Conservation (phyloP, 23 red algal species). For the Gracilaria vermiculophylla region DNA sequence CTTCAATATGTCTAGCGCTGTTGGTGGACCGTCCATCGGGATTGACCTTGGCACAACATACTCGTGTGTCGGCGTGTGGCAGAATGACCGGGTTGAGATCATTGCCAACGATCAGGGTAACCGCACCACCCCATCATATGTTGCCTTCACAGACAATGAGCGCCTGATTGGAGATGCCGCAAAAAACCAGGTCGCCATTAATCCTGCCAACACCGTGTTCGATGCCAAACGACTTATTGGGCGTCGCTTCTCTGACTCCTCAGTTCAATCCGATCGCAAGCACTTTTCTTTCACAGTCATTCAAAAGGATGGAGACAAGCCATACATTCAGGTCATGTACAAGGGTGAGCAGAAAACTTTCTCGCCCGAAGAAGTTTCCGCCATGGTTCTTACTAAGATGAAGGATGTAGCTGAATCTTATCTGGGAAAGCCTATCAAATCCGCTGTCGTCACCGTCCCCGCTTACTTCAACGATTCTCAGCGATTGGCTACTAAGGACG, state of each 20-base stretch:
- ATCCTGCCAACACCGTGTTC: constrained; percentile 97
- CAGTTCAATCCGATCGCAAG: constrained; percentile 98
- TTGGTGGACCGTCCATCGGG: constrained; percentile 69
- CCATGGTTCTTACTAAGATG: constrained; percentile 99
- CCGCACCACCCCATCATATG: constrained; percentile 97
- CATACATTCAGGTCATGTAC: constrained; percentile 79
- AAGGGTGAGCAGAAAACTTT: constrained; percentile 92
- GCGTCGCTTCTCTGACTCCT: constrained; percentile 88
- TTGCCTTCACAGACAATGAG: constrained; percentile 98
- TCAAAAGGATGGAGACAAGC: constrained; percentile 93
- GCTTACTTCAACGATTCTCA: constrained; percentile 99
- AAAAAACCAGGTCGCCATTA: constrained; percentile 99
- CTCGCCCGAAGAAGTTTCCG: constrained; percentile 95
- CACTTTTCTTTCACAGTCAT: constrained; percentile 95
- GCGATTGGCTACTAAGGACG: constrained; percentile 98
- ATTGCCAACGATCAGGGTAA: constrained; percentile 99
- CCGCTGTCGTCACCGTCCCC: constrained; percentile 96
- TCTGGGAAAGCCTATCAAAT: constrained; percentile 87
- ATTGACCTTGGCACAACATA: constrained; percentile 97
- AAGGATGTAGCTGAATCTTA: constrained; percentile 96
- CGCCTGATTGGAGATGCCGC: constrained; percentile 98
- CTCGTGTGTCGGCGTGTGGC: constrained; percentile 95
- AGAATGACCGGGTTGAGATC: constrained; percentile 90
- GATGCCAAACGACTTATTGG: constrained; percentile 99
- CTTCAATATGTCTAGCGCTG: constrained; percentile 26